Evolutionary conservation across 2,329 filamentous ascomycete genomes (phyloP).

Genomic region (Ophiostoma himal-ulmi): DNA sequence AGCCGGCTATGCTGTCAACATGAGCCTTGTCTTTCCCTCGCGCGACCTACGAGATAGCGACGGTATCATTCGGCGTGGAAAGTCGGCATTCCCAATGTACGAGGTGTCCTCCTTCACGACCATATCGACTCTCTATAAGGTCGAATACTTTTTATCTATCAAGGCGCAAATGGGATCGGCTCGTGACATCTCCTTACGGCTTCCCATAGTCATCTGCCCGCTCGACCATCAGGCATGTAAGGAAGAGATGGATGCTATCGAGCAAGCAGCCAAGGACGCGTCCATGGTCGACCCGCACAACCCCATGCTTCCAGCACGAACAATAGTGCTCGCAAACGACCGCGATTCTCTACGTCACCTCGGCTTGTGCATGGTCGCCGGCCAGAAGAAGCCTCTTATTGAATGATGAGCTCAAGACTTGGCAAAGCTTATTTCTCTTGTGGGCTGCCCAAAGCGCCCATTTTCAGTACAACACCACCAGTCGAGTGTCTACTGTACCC

Average conservation of each 20-base stretch:
- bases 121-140: constrained; percentile 90
- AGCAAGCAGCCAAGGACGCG: constrained; percentile 90
- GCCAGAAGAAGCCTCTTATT: constrained; percentile 60
- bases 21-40: constrained; percentile 83
- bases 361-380: constrained; percentile 57
- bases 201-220: constrained; percentile 93
- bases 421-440: background rate
- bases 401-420: constrained; percentile 39
- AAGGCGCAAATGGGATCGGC: constrained; percentile 74
- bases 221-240: constrained; percentile 94
- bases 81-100: constrained; percentile 83
- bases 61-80: constrained; percentile 78
- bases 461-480: background rate
- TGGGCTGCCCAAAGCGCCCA: background rate
- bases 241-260: constrained; percentile 97
- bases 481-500: background rate
- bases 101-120: constrained; percentile 88
- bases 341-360: constrained; percentile 56
- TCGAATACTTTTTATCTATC: constrained; percentile 91
- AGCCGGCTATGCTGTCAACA: constrained; percentile 84
- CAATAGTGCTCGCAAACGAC: constrained; percentile 75
- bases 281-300: constrained; percentile 82
- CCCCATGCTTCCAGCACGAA: constrained; percentile 82
- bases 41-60: constrained; percentile 83
- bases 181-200: constrained; percentile 78